These are phyloP conservation scores for Elaeis oleifera DNA, from an alignment of 202 grass and related monocot genomes.

Conservation along the genomic window DNA sequence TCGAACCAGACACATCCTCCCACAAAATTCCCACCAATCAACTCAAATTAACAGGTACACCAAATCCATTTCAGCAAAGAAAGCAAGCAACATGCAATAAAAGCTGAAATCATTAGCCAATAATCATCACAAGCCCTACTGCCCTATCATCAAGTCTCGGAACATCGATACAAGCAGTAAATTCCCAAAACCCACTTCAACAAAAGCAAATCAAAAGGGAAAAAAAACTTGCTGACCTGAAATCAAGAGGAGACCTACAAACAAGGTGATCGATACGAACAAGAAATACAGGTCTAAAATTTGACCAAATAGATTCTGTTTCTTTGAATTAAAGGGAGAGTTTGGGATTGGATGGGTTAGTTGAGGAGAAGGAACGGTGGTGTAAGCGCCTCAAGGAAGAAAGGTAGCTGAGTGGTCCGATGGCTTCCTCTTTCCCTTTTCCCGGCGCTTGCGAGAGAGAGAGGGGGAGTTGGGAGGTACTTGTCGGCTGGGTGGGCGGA, in stretches of 20 bases:
- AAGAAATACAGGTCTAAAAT: neutral
- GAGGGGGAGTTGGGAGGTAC: no score
- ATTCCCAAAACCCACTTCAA: neutral
- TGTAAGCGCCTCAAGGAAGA: constrained; percentile 2
- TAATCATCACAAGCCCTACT: neutral
- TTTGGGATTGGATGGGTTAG: constrained; percentile 10
- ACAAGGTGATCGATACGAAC: constrained; percentile 1
- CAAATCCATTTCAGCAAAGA: neutral
- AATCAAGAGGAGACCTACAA: neutral
- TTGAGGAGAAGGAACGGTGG: constrained; percentile 16
- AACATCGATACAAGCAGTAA: neutral
- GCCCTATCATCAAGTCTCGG: neutral
- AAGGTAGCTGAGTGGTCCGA: constrained; percentile 6
- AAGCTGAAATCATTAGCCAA: neutral
- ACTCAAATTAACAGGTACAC: no score
- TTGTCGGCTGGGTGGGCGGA: no score
- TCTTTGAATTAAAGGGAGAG: constrained; percentile 18
- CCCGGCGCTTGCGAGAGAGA: no score
- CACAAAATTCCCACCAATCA: no score
- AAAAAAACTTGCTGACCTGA: neutral
- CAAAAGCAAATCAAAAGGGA: constrained; percentile 1
- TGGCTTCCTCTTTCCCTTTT: no score
- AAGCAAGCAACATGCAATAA: neutral
- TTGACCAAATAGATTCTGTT: neutral
- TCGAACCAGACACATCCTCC: no score